Base-by-base conservation (phyloP, 1,139 yeast genomes). In the Entelexis sorbosivorans region DNA sequence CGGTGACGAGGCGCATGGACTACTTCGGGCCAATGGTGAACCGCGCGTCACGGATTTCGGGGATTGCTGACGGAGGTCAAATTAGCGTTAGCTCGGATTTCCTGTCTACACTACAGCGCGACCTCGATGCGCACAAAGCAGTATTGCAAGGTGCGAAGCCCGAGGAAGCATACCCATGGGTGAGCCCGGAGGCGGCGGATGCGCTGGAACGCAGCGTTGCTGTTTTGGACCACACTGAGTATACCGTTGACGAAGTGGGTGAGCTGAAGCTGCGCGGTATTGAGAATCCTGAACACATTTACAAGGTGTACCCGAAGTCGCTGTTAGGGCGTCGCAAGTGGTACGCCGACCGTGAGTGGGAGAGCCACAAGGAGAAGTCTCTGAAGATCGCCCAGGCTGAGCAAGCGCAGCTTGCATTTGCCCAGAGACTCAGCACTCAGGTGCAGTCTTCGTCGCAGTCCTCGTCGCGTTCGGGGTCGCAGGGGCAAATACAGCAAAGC, bases 1-100 rank as follows among this genome's bases (percentile, higher is more conserved):
- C 91, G 52, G 88, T 89, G 52, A 91, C 98, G 0, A 78, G 89
- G 58, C 80, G 99, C 71, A 91, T 93, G 98, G 99, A 91, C 68
- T 91, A 91, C 66, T 84, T 91, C 62, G 99, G 99, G 0, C 98
- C 99, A 0, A 89, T 91, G 91, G 99, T 91, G 28, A 91, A 91
- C 64, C 76, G 96, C 52, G 87, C 99, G 0, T 83, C 97, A 0
- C 76, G 99, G 63, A 89, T 91, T 40, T 82, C 91, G 64, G 87
- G 95, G 2, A 83, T 86, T 48, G 99, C 98, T 0, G 96, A 88
- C 66, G 99, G 99, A 53, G 98, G 98, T n/a, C 96, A 91, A 66
- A 86, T 89, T 40, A 80, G 95, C 0, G 74, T 89, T 50, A 83
- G 95, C 60, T 75, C 82, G 2, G 96, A 89, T 65, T 86, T 87